Conservation (phyloP, 352 stramenopile species). For the Phytophthora constricta region DNA sequence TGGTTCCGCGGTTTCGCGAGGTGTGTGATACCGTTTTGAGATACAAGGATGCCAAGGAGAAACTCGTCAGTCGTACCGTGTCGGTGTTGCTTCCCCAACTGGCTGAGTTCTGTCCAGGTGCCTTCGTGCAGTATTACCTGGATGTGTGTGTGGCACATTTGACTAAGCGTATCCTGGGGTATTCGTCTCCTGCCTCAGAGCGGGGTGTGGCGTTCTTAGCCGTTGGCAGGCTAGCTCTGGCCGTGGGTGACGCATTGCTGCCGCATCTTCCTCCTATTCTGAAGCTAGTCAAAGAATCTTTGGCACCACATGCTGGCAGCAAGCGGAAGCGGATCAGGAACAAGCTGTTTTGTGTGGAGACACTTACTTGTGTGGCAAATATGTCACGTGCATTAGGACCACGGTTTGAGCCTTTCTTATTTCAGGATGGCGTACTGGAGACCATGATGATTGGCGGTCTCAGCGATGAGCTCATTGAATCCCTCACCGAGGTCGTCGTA, state of each 20-base stretch:
- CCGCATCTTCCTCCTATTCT: constrained; percentile 85
- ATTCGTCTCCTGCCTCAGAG: constrained; percentile 57
- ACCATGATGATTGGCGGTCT: constrained; percentile 92
- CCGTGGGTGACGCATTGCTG: constrained; percentile 89
- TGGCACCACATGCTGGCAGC: constrained; percentile 52
- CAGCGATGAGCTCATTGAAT: constrained; percentile 94
- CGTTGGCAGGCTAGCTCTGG: constrained; percentile 93
- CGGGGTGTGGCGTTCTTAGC: constrained; percentile 91
- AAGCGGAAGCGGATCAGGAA: constrained; percentile 65
- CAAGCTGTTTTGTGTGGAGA: constrained; percentile 86
- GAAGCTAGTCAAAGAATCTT: constrained; percentile 74
- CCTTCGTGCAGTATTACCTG: constrained; percentile 95
- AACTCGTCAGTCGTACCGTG: constrained; percentile 82
- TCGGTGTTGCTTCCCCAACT: constrained; percentile 93
- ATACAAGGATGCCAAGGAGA: constrained; percentile 92
- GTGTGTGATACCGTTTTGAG: constrained; percentile 94
- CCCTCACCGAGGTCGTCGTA: constrained; percentile 90
- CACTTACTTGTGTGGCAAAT: constrained; percentile 80
- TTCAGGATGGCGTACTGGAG: constrained; percentile 73
- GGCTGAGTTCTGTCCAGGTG: constrained; percentile 91
- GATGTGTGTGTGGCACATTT: constrained; percentile 81
- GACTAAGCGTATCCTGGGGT: constrained; percentile 79
- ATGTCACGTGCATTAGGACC: constrained; percentile 70
- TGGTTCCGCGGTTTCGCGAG: constrained; percentile 97
- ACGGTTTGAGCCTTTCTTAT: constrained; percentile 76